Evolutionary conservation across 345 rosid genomes (phyloP), one percentile per base, ranked within the genome.

Genomic region (Syzygium aqueum): DNA sequence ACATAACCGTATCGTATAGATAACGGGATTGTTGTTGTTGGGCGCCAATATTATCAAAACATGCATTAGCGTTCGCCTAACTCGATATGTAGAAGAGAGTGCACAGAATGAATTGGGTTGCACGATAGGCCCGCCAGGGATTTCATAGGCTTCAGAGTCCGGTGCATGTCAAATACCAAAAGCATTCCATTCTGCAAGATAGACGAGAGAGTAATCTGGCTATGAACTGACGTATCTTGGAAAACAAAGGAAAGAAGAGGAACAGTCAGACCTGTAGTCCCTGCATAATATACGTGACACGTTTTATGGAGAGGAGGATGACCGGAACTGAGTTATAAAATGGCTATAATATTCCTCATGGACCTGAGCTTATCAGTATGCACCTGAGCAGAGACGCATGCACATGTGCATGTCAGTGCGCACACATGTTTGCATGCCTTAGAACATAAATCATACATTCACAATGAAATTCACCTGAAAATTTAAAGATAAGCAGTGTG

Each of bases 71-170:
- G 4, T 40, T 40, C 43, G 6, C 43, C 43, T 40, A 40, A 40
- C 43, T 40, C 43, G 43, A 40, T 88, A 27, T 89, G 85, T 50
- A 88, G 86, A 91, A 95, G 93, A 85, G 94, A 91, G 87, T 93
- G 92, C 88, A 94, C 84, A 3, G 97, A 93, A 92, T 96, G 99
- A 84, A 96, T 93, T 8, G 96, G 98, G 89, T 96, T 95, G 92
- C 85, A 89, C 78, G 96, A 84, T 80, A 94, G 92, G 85, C 99
- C 99, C 40, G 83, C 87, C 84, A 92, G 85, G 11, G 93, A 91
- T 89, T 94, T 94, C 83, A 94, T 57, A 50, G 96, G 96, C 86
- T 87, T 87, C 16, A 78, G 88, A 85, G 98, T 97, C 89, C 93
- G 98, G 65, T 98, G 98, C 88, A 92, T 92, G 90, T 95, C 99